Base-by-base conservation (phyloP, 257 asterid species). In the Verbena officinalis region DNA sequence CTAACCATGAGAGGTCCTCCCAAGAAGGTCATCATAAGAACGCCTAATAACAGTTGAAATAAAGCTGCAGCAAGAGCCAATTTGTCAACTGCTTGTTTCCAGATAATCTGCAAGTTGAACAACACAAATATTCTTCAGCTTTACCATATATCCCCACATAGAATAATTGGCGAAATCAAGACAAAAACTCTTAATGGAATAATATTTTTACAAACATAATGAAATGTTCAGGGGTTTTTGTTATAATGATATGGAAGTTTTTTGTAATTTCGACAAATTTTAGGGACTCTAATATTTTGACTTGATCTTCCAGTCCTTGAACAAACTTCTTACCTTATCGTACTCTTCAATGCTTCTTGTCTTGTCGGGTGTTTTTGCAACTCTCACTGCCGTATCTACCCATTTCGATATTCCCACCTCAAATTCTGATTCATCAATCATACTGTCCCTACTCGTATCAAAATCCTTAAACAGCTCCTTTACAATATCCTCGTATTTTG, bases 1-100 rank as follows among this genome's bases (percentile, higher is more conserved):
- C 77, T 74, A 0, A 10, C 19, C 79, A 78, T 77, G 9, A 84
- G 72, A 55, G 95, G 89, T 11, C 80, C 86, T 67, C 80, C 87
- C 3, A 81, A 67, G 45, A 84, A 70, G 14, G 86, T 86, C 43
- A 81, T 16, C 24, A 76, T 75, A 34, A 39, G 73, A 21, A 84
- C 53, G 56, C 95, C 95, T 48, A 75, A 49, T 2, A 65, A 0
- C n/a, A 86, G 71, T 73, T 78, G 85, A 39, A 68, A 54, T 27
- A 80, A 7, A 9, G 89, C 65, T 65, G 7, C 40, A 61, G 70
- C 7, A 13, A 81, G 52, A 4, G 58, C 66, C 81, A 78, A 62
- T 44, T 57, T 62, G 68, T 54, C 57, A 0, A 62, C 77, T 10
- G 53, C 46, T 54, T 72, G 22, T 23, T 56, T 72, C 85, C 80